Evolutionary conservation across 1,284 basidiomycete species (phyloP).

Genomic region (Termitomyces sp.): DNA sequence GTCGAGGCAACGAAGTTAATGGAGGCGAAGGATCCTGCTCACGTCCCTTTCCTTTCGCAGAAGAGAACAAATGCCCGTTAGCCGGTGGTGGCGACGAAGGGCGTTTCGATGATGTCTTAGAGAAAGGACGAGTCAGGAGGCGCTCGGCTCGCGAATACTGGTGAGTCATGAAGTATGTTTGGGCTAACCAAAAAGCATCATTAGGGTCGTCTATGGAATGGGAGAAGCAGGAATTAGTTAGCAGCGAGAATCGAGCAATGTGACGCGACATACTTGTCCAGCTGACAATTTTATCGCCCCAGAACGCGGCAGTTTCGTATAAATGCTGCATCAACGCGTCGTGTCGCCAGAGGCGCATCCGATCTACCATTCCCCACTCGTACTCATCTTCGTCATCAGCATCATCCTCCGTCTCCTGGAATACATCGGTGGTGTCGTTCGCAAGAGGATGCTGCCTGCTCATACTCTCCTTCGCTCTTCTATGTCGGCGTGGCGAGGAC

Average conservation of each 20-base stretch:
- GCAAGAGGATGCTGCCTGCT: conserved; percentile 62
- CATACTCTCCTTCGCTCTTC: conserved; percentile 42
- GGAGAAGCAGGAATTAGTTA: conserved; percentile 6
- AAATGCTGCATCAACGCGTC: conserved; percentile 98
- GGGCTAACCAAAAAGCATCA: conserved; percentile 98
- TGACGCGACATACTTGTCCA: conserved; percentile 78
- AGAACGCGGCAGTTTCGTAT: conserved; percentile 96
- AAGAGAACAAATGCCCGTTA: conserved; percentile 39
- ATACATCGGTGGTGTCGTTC: conserved; percentile 71
- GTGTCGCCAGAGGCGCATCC: conserved; percentile 96
- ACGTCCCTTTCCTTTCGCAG: conserved; percentile 56
- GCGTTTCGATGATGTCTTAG: conserved; percentile 39
- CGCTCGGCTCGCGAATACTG: conserved; percentile 94
- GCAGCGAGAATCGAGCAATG: not conserved
- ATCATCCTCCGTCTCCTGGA: conserved; percentile 58
- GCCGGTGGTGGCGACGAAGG: conserved; percentile 28
- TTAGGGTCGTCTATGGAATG: conserved; percentile 73
- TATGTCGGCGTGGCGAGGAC: conserved; percentile 52
- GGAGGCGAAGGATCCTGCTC: conserved; percentile 38
- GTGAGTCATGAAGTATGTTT: conserved; percentile 93
- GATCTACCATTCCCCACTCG: conserved; percentile 84
- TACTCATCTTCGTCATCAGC: conserved; percentile 56
- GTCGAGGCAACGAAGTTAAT: conserved; percentile 39
- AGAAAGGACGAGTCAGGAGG: conserved; percentile 81
- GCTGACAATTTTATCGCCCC: conserved; percentile 94